phyloP scores from a whole-genome alignment of 2,329 filamentous ascomycete species.

The Stagonosporopsis cucurbitacearum region DNA sequence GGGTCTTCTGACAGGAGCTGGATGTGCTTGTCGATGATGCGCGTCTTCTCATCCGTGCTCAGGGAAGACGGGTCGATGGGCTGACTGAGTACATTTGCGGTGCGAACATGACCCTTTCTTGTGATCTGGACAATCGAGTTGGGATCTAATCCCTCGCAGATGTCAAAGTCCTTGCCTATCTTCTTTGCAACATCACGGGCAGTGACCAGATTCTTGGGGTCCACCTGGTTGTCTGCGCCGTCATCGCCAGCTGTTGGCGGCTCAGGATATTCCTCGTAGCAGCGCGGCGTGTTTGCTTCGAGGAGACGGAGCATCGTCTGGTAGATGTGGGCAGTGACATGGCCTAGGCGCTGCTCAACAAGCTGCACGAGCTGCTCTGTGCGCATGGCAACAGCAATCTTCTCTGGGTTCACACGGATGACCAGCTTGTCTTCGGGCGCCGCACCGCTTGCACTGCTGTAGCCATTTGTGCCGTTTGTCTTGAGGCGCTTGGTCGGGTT shows the following conservation, averaged over 20 bases:
- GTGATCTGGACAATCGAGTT: slow-evolving; percentile 34
- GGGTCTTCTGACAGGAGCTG: slow-evolving; percentile 73
- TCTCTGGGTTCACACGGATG: slow-evolving; percentile 83
- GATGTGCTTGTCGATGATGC: slow-evolving; percentile 72
- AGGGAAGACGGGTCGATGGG: slow-evolving; percentile 37
- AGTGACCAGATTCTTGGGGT: slow-evolving; percentile 46
- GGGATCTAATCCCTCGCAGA: slow-evolving; percentile 47
- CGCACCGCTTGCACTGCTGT: slow-evolving; percentile 10
- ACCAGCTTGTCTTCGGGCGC: slow-evolving; percentile 69
- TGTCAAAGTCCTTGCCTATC: slow-evolving; percentile 50
- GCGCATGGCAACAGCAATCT: slow-evolving; percentile 80
- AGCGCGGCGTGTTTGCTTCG: slow-evolving; percentile 71
- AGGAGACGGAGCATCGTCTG: slow-evolving; percentile 72
- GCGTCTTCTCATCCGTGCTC: slow-evolving; percentile 31
- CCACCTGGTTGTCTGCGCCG: slow-evolving; percentile 40
- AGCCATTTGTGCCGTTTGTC: slow-evolving; percentile 32
- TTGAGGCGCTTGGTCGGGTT: slow-evolving; percentile 43
- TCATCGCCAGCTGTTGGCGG: slow-evolving; percentile 34
- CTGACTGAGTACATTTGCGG: slow-evolving; percentile 29
- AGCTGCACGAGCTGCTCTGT: slow-evolving; percentile 78
- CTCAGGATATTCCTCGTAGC: slow-evolving; percentile 62
- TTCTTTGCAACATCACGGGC: slow-evolving; percentile 51
- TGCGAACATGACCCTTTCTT: slow-evolving; percentile 30
- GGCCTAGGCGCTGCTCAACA: slow-evolving; percentile 72
- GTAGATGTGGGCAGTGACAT: slow-evolving; percentile 80